These are phyloP conservation scores for Hypoxylon sp. DNA, from an alignment of 2,329 filamentous ascomycete genomes.

Conservation along the genomic window DNA sequence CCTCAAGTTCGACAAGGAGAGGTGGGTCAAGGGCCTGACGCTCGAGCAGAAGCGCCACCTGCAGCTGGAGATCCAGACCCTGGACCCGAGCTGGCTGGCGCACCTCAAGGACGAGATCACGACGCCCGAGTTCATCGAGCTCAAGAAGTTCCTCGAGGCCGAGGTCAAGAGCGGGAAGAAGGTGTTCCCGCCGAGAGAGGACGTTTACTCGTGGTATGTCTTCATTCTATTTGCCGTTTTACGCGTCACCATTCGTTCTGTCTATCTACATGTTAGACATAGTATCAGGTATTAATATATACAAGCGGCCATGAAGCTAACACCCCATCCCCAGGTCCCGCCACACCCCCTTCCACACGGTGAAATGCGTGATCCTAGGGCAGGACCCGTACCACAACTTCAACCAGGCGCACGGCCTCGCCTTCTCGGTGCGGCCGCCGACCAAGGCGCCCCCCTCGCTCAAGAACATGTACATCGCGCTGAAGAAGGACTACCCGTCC, in stretches of 20 bases:
- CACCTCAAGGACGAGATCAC: slow-evolving; percentile 88
- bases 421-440: slow-evolving; percentile 93
- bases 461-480: slow-evolving; percentile 90
- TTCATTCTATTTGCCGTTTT: not conserved
- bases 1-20: slow-evolving; percentile 83
- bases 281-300: too few relatives aligned
- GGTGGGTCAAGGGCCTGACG: slow-evolving; percentile 85
- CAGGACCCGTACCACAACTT: slow-evolving; percentile 97
- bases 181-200: slow-evolving; percentile 87
- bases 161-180: slow-evolving; percentile 81
- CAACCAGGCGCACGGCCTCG: slow-evolving; percentile 95
- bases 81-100: slow-evolving; percentile 91
- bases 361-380: slow-evolving; percentile 93
- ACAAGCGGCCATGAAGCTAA: slow-evolving; percentile 37
- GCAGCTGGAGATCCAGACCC: slow-evolving; percentile 88
- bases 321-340: slow-evolving; percentile 76
- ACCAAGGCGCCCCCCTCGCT: slow-evolving; percentile 90
- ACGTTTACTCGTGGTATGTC: slow-evolving; percentile 92
- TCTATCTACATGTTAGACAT: too few relatives aligned
- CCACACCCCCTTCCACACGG: slow-evolving; percentile 86
- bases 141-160: slow-evolving; percentile 87
- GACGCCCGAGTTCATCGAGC: slow-evolving; percentile 81
- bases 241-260: not conserved
- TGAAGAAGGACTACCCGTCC: slow-evolving; percentile 87
- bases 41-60: slow-evolving; percentile 86